Evolutionary conservation across 768 basidiomycete species (phyloP), one percentile per base, ranked within the genome.

Genomic region (Galerina sulciceps): DNA sequence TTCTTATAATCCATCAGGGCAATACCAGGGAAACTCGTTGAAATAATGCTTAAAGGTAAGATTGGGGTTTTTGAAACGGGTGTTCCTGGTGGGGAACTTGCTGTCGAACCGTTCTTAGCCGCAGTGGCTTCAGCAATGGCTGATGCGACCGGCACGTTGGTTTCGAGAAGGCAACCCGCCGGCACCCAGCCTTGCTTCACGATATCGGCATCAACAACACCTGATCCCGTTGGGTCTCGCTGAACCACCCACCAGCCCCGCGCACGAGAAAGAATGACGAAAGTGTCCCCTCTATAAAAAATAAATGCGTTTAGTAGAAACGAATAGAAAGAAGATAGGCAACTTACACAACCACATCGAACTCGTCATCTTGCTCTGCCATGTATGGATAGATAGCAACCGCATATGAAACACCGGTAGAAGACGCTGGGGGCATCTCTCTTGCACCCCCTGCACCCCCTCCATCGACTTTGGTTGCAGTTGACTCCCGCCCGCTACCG

Each of bases 211-310:
- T 89, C 90, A 26, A 93, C 87, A 18, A 87, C 73, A 10, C 94
- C 93, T 3, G 88, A 83, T 4, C 95, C 95, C 36, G 85, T 87
- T 31, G 91, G 91, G 73, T 99, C 97, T 35, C 92, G 88, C 70
- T 99, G 96, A 4, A 99, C 97, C 35, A 98, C 92, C 94, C 96
- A 99, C 97, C 97, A 99, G 1, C 97, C 96, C 55, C 96, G 89
- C n/a, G 95, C 90, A 53, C 96, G 87, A 53, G 93, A 93, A 41
- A 95, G 77, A 62, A 98, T 96, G 61, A 96, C 86, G 74, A 95
- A 98, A 1, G 94, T 94, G 68, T 96, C 93, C 40, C 94, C 94
- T 14, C 94, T 96, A 2, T 53, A 23, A 34, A 11, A 54, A 14
- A 42, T 43, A 34, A 42, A 50, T n/a, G 23, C 42, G 34, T 15